Evolutionary conservation across 768 basidiomycete genomes (phyloP), one percentile per base, ranked within the genome.

Genomic region (Cystobasidium onofrii): DNA sequence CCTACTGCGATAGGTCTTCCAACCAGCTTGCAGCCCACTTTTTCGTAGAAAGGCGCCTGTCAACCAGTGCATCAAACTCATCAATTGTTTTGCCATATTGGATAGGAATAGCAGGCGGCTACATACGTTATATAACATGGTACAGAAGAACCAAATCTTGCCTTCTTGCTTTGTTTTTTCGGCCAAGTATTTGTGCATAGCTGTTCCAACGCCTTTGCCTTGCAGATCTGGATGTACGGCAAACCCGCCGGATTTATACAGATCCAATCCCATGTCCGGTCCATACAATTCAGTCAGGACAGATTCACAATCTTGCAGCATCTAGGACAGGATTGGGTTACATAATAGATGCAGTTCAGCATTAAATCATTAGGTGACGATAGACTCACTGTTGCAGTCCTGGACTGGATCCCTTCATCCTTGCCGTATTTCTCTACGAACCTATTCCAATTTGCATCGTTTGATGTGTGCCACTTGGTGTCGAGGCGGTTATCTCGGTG

Each of bases 1-100:
- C 10, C 20, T 20, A 20, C n/a, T n/a, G 52, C n/a, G 27, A 54
- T 54, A n/a, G 43, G 66, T 3, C 33, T 6, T 46, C 27, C 66
- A n/a, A 55, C 46, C 25, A 57, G 6, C 39, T 29, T 70, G 39
- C 66, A 70, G 25, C 66, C 66, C 25, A 70, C 18, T 29, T 70
- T 39, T 46, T 70, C 52, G 50, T 70, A 70, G n/a, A 52, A 70
- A 25, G 66, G 66, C 4, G 54, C 46, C 64, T 66, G 64, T 10
- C 33, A 39, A 39, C 15, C 6, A 39, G n/a, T n/a, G n/a, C 39
- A 39, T 39, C 39, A 15, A 39, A 15, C 6, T 39, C 39, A 15
- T 39, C 39, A 39, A 39, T 39, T 15, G 15, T 6, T 39, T 6
- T 39, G 7, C 15, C 39, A 6, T 39, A 6, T 39, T 25, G 29